Percentiles rank a stretch among this genome's conserved stretches.
phyloP scores from a whole-genome alignment of 2,329 filamentous ascomycete genomes.

The Alternaria arbusti region DNA sequence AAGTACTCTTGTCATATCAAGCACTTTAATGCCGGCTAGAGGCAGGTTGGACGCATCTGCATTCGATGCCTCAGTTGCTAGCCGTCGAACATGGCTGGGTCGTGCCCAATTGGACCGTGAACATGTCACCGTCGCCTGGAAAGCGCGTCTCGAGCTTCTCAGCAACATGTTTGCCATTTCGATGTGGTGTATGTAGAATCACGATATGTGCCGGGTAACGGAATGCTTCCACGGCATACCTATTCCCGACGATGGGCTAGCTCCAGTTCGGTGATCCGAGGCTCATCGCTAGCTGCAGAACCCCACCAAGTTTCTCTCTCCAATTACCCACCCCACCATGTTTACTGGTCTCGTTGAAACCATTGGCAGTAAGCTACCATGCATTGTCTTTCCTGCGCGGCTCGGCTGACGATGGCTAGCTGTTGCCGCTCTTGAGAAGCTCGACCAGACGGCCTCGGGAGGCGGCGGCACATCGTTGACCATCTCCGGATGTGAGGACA shows the following conservation, averaged over 20 bases:
- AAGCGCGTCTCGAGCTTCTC: slow-evolving; percentile 21
- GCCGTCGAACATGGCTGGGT: slow-evolving; percentile 33
- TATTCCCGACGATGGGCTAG: slow-evolving; percentile 18
- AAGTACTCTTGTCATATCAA: slow-evolving; percentile 96
- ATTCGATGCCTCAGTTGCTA: slow-evolving; percentile 51
- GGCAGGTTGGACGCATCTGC: slow-evolving; percentile 63
- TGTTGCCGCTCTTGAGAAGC: slow-evolving; percentile 78
- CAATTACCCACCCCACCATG: slow-evolving; percentile 62
- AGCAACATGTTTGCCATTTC: slow-evolving; percentile 21
- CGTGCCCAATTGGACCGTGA: slow-evolving; percentile 16
- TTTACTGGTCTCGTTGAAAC: slow-evolving; percentile 76
- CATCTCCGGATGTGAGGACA: slow-evolving; percentile 75
- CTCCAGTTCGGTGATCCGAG: slow-evolving; percentile 21
- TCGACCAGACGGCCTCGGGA: slow-evolving; percentile 73
- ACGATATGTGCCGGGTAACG: not conserved
- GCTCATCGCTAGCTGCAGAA: slow-evolving; percentile 21
- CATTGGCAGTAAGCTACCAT: slow-evolving; percentile 75
- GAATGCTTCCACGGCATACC: slow-evolving; percentile 10
- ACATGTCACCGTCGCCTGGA: slow-evolving; percentile 6
- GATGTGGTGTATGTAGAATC: not conserved
- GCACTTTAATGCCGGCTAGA: slow-evolving; percentile 82
- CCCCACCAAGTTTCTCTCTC: slow-evolving; percentile 26
- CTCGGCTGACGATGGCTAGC: slow-evolving; percentile 61
- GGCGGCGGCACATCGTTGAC: slow-evolving; percentile 88
- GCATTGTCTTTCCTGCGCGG: slow-evolving; percentile 9